Conservation (phyloP, 208 protist genomes). For the Crithidia mellificae region DNA sequence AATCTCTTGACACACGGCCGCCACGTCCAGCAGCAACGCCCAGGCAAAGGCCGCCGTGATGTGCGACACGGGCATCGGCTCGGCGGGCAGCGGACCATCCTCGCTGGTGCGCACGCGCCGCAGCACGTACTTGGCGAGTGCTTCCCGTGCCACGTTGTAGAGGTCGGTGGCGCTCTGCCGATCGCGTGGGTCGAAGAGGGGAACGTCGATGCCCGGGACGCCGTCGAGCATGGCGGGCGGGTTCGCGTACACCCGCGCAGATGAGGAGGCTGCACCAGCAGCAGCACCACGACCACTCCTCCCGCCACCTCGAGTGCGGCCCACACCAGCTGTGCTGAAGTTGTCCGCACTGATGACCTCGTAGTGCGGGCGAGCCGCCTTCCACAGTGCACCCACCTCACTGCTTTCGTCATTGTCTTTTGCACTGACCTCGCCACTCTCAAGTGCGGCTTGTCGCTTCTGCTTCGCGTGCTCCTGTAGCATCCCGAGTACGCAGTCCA, state of each 20-base stretch:
- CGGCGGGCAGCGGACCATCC: not conserved
- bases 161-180: slow-evolving; percentile 43
- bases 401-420: not conserved
- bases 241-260: slow-evolving; percentile 23
- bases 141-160: slow-evolving; percentile 49
- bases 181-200: slow-evolving; percentile 36
- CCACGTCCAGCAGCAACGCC: slow-evolving; percentile 69
- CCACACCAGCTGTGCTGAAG: slow-evolving; percentile 21
- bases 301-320: not conserved
- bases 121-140: slow-evolving; percentile 71
- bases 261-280: slow-evolving; percentile 34
- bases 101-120: slow-evolving; percentile 42
- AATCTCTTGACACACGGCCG: slow-evolving; percentile 60
- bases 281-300: not conserved
- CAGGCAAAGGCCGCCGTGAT: slow-evolving; percentile 59
- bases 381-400: slow-evolving; percentile 4
- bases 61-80: slow-evolving; percentile 19
- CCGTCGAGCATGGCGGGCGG: not conserved
- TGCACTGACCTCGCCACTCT: not conserved
- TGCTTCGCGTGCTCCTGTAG: slow-evolving; percentile 18
- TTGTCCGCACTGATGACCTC: slow-evolving; percentile 54
- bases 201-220: slow-evolving; percentile 16
- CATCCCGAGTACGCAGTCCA: slow-evolving; percentile 30
- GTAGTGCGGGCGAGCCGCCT: slow-evolving; percentile 25
- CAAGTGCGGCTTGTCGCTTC: not conserved